Evolutionary conservation across 495 filamentous ascomycete genomes (phyloP), one percentile per base, ranked within the genome.

Genomic region (Parachaetomium inaequale): DNA sequence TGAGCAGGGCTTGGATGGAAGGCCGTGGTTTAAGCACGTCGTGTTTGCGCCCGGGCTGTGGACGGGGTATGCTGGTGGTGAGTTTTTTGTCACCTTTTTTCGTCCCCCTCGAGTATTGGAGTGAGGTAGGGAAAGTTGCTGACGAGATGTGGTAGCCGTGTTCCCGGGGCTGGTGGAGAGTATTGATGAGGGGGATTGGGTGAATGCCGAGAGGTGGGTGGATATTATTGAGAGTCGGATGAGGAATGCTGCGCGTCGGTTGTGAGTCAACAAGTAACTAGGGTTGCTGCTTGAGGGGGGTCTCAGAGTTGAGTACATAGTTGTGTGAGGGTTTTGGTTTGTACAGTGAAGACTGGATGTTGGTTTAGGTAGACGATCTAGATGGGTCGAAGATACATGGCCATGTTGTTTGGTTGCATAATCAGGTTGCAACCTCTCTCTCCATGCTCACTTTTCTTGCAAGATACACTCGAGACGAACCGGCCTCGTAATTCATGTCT

Each of bases 11-110:
- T 78, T 95, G 75, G 92, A 93, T 55, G 87, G 88, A 36, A 81
- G 94, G 62, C 83, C 88, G 40, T 96, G 96, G 82, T 98, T 93
- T 75, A 96, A 96, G 75, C 95, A 98, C 74, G 84, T 96, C 47
- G 78, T 98, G 45, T 95, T 92, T 73, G 92, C 88, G 0, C 94
- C 94, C 26, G 85, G 92, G 1, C 67, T 91, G 43, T 96, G 91
- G 91, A 95, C 91, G 0, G 92, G 92, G 7, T 96, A 96, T 74
- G 78, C 91, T 0, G 92, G 91, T 2, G 75, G 88, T 81, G 66
- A 57, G 73, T 73, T 12, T 15, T 38, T 25, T n/a, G n/a, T n/a
- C n/a, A n/a, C 29, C 25, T n/a, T 19, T 53, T 7, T 7, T 26
- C 4, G 53, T 38, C 59, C 12, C 38, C 23, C 2, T 11, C 29